Evolutionary conservation across 2,329 filamentous ascomycete species (phyloP), one percentile per base, ranked within the genome.

Genomic region (Coniochaeta sp.): DNA sequence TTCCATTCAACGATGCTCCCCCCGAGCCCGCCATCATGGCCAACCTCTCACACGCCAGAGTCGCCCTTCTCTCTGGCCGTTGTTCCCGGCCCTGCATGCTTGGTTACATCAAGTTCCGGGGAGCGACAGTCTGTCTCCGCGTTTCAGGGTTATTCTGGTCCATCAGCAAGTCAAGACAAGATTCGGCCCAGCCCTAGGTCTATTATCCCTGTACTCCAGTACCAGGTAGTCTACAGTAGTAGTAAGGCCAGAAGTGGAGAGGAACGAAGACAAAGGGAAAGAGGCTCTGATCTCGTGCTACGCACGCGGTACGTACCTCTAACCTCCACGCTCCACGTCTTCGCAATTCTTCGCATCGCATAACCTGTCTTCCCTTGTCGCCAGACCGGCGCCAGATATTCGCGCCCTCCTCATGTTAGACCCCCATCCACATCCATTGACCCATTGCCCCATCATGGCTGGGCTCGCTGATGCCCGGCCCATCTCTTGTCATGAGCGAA

Each of bases 61-160:
- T 24, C n/a, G 38, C 20, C 38, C 38, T 42, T 6, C 20, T 42
- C 35, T 42, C 3, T 24, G 38, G 20, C 20, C 38, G 18, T 4
- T 18, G 12, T 13, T 3, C 20, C 20, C 20, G n/a, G 33, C 20
- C 14, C 9, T 38, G 6, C 33, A 38, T 8, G 18, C 38, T 13
- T 14, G n/a, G 45, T 48, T 48, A 48, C 45, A 48, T 31, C 4
- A 30, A 9, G 6, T 16, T 20, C 45, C 26, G 28, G 45, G 45
- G 14, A 53, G 49, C 51, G 51, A 52, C 51, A 53, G 53, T 50
- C 55, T 42, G 49, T 55, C 60, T 58, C 56, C 58, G 56, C 59
- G 62, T 64, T 64, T 64, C 62, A 64, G 60, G 53, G 63, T 62
- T 58, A 57, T 60, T 59, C 56, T 57, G 47, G 57, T 58, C 58